Base-by-base conservation (phyloP, 129 eudicot species). In the Tanacetum coccineum region DNA sequence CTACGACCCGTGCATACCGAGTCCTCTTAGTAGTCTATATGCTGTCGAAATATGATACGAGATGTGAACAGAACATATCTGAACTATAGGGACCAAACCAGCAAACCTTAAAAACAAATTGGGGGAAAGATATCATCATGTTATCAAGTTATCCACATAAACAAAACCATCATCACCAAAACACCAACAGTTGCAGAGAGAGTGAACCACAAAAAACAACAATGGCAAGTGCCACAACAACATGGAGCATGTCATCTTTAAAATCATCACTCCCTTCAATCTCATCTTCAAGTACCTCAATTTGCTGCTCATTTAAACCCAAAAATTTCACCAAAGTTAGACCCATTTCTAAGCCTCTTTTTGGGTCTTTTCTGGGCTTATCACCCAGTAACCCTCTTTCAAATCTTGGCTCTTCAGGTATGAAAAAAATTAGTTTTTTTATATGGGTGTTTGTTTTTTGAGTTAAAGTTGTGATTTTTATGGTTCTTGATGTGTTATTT, bases 161-260 rank as follows among this genome's bases (percentile, higher is more conserved):
- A 62, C 28, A 63, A 74, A 63, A 75, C 74, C 74, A 68, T 75
- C 68, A 59, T 67, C 79, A 50, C 74, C 69, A 75, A 67, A 73
- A 67, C 13, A 56, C 26, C 11, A 9, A 11, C 60, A 60, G 68
- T 67, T 76, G 65, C 80, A 76, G 80, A 68, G 51, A 64, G 62
- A 57, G 67, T 49, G 30, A 59, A 13, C 66, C 52, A 40, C 56
- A 32, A 20, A 22, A 50, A 68, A 22, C 8, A 62, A 70, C 25
- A 30, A 85, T 82, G 87, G 88, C 88, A 66, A 80, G 72, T 57
- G 80, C 83, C 28, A 82, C 89, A 28, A 72, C 87, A 5, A 82
- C 96, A 26, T 88, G 85, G 89, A 88, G 70, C 64, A 81, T 88
- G 87, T 80, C 93, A 9, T 85, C 89, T 71, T 83, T 88, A 20